Evolutionary conservation across 2,329 filamentous ascomycete genomes (phyloP), one percentile per base, ranked within the genome.

Genomic region (Diaporthe caulivora): DNA sequence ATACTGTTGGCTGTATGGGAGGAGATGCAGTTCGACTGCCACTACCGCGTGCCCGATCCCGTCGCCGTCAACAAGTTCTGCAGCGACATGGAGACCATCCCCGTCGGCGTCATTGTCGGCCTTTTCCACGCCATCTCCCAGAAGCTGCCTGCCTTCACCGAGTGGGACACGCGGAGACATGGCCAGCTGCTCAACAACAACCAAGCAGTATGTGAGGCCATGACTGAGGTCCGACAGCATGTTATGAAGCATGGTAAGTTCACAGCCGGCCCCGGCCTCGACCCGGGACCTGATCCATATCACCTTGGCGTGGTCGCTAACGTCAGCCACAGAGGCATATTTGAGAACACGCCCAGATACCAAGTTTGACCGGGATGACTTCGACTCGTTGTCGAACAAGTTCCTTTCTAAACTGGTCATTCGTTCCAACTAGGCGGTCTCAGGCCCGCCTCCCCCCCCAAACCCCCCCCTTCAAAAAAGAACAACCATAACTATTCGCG

Each of bases 41-140:
- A 98, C 85, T 98, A 98, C 88, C 93, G 96, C 69, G 92, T 97
- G 4, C 95, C 94, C 6, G 95, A 98, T 82, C 89, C 93, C 70
- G 88, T 90, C 65, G 93, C 93, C 7, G 95, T 98, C 76, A 92
- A 96, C 80, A 98, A 97, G 86, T 98, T 98, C 88, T 98, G 95
- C 87, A 91, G 87, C 73, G 96, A 98, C 81, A 98, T 98, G 96
- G 96, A 98, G 86, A 94, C 93, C 13, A 97, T 94, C 10, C 96
- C 96, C 0, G 95, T 98, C 54, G 96, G 96, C 79, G 96, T 98
- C 79, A 97, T 98, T 80, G 95, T 98, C 76, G 96, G 96, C 58
- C 90, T 98, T 40, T 98, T 98, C 91, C 95, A 97, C 79, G 96
- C 96, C 83, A 98, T 98, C 81, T 98, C 95, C 1, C 96, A 98